Conservation (phyloP, 495 filamentous ascomycete genomes). For the Annulohypoxylon maeteangense region DNA sequence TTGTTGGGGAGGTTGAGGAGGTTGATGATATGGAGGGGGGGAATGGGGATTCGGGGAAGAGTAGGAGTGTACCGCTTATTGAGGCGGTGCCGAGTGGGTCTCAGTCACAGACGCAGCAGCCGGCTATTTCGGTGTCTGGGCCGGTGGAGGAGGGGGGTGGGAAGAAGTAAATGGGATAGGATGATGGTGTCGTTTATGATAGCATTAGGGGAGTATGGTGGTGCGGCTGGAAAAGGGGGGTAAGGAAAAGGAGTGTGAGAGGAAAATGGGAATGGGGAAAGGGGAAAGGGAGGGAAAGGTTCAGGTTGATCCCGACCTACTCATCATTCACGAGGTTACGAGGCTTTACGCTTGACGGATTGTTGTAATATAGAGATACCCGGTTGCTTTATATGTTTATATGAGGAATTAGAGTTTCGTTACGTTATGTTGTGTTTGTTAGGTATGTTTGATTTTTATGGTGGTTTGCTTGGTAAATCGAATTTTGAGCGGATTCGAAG, state of each 20-base stretch:
- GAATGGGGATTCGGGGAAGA: background rate
- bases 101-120: background rate
- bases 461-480: background rate
- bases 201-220: background rate
- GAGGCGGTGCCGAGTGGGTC: background rate
- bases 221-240: background rate
- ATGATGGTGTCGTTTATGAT: background rate
- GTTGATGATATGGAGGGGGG: background rate
- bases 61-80: background rate
- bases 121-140: constrained; percentile 12
- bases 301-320: background rate
- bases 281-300: background rate
- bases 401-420: background rate
- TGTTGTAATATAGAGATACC: constrained; percentile 12
- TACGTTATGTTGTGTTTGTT: background rate
- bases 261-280: background rate
- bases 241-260: background rate
- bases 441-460: background rate
- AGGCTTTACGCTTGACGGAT: background rate
- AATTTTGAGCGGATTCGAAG: background rate
- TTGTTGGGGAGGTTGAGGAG: constrained; percentile 3
- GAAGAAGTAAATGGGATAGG: background rate
- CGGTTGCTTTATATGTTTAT: background rate
- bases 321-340: constrained; percentile 1
- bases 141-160: background rate